Base-by-base conservation (phyloP, 2,329 filamentous ascomycete genomes). In the Periconia sp. region DNA sequence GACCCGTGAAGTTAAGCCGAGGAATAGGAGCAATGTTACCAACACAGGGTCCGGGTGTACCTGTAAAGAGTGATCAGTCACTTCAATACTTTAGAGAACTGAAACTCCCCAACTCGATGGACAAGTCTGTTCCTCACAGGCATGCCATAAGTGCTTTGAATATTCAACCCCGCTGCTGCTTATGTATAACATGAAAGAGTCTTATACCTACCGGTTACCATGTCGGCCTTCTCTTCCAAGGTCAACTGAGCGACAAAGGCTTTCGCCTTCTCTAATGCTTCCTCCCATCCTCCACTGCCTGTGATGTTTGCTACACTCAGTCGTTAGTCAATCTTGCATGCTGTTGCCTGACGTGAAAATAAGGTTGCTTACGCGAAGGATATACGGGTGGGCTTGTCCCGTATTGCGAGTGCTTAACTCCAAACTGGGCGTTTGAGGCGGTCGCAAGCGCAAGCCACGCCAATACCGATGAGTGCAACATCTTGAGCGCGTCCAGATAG, bases 1-100 rank as follows among this genome's bases (percentile, higher is more conserved):
- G 54, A 11, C 70, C 70, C 10, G 54, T 63, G 52, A 71, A 73
- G 18, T 68, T 66, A 9, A 74, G 57, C 6, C 70, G 55, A 10
- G 58, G 46, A 15, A 74, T 68, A 21, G 61, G 59, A 22, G 60
- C 59, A 18, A 70, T 66, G 45, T 68, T 69, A 5, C 25, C 71
- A n/a, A 66, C 53, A 30, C 63, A 66, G 1, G 60, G 61, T 2
- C 62, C 57, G 11, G 52, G 35, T 11, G 56, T 57, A 12, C 58
- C 57, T 59, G 19, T 16, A 21, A 8, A n/a, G n/a, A n/a, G n/a
- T n/a, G n/a, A n/a, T n/a, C n/a, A n/a, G n/a, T n/a, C n/a, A n/a
- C n/a, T n/a, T n/a, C n/a, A n/a, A n/a, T n/a, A n/a, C n/a, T n/a
- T n/a, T n/a, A n/a, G n/a, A n/a, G n/a, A n/a, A n/a, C n/a, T n/a